Percentiles rank a stretch among this genome's conserved stretches.
Evolutionary conservation across 305 asterid species (phyloP).

Genomic region (Ajuga reptans): DNA sequence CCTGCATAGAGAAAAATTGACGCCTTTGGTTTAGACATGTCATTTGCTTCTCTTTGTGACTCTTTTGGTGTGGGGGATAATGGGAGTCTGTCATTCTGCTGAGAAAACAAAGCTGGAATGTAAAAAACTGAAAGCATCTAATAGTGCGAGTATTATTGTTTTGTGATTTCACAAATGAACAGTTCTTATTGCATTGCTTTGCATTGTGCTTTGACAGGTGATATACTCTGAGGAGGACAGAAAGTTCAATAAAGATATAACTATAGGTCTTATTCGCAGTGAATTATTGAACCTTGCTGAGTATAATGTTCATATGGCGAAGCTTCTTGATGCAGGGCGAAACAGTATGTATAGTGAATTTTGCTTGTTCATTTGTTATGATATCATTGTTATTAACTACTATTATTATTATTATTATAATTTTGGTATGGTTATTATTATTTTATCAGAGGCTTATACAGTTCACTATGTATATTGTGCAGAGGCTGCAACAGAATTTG

Average conservation of each 20-base stretch:
- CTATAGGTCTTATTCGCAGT: conserved; percentile 72
- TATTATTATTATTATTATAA: too few relatives aligned
- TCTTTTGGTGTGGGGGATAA: too few relatives aligned
- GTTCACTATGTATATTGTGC: conserved; percentile 33
- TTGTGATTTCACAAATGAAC: background rate
- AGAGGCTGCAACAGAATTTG: conserved; percentile 91
- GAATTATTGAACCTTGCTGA: conserved; percentile 84
- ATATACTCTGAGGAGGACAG: conserved; percentile 85
- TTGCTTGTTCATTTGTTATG: conserved; percentile 5
- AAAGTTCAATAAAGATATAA: conserved; percentile 80
- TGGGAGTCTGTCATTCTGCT: background rate
- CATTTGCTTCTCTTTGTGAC: background rate
- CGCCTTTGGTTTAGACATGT: background rate
- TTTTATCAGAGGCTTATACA: background rate
- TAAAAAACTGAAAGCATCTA: background rate
- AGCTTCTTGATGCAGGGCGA: conserved; percentile 90
- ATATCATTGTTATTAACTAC: too few relatives aligned
- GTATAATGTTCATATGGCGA: conserved; percentile 94
- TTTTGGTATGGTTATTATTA: too few relatives aligned
- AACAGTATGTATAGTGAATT: conserved; percentile 53
- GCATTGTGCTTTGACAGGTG: conserved; percentile 49
- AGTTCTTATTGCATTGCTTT: background rate
- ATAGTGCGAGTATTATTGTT: background rate
- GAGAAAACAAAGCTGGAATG: background rate
- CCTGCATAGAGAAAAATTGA: background rate